Base-by-base conservation (phyloP, 257 asterid species). In the Perilla frutescens region DNA sequence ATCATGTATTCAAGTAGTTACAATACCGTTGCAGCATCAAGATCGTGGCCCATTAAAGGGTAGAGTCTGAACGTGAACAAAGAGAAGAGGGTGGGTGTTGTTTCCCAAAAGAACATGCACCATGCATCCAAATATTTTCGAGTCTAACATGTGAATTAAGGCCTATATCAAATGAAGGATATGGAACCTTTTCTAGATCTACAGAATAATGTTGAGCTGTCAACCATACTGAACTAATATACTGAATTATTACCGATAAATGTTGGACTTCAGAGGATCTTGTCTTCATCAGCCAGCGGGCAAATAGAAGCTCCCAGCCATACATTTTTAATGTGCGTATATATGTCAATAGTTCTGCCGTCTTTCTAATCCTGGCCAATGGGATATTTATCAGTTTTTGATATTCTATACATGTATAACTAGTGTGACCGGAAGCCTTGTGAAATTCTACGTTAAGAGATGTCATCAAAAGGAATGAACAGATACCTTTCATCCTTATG, bases 101-200 rank as follows among this genome's bases (percentile, higher is more conserved):
- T 88, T 65, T 97, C 99, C 99, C 99, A 94, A 81, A 94, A 94
- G 91, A 94, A 91, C 61, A 94, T 97, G 29, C 97, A 94, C 96
- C 98, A 94, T 8, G 98, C 97, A 67, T 94, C 99, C 93, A 94
- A 78, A 83, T 94, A 94, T 84, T 94, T 94, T 82, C 99, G 86
- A 71, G 97, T 90, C 99, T 94, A 69, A 59, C 71, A 65, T 72
- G 59, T 26, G 39, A 75, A 14, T 48, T 14, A 14, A 63, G 43
- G 54, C 58, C 34, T 26, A 71, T 65, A 59, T 77, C 70, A 80
- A 73, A 57, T 61, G 56, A 75, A 76, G 67, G 3, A 68, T 57
- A 13, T 51, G 36, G 54, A 34, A 37, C 63, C 48, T 68, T 68
- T 47, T 72, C 58, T 11, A 58, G 43, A 34, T 43, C 53, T 53